Conservation (phyloP, 2,329 filamentous ascomycete species). For the Colletotrichum sp. region DNA sequence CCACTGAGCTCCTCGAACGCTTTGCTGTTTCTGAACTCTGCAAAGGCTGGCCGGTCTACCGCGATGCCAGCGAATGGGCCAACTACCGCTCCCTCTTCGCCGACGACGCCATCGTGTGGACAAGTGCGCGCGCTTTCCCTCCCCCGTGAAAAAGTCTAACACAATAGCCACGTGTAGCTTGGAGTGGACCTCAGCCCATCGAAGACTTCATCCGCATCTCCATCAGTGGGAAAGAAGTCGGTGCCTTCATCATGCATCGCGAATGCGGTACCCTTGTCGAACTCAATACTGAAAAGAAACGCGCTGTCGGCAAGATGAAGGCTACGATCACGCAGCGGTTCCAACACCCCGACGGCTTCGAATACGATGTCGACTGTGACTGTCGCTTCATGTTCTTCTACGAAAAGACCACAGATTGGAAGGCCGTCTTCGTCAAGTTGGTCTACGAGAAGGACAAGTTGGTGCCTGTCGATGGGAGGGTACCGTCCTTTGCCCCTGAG, state of each 20-base stretch:
- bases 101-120: constrained; percentile 53
- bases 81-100: constrained; percentile 56
- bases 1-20: constrained; percentile 46
- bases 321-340: constrained; percentile 59
- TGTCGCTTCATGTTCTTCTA: constrained; percentile 55
- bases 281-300: constrained; percentile 39
- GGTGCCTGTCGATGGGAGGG: constrained; percentile 47
- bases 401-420: constrained; percentile 40
- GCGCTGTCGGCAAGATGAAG: constrained; percentile 59
- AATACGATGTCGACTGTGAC: constrained; percentile 57
- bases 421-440: constrained; percentile 50
- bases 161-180: constrained; percentile 39
- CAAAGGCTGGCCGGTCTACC: constrained; percentile 60
- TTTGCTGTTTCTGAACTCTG: constrained; percentile 55
- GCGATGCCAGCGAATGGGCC: constrained; percentile 58
- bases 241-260: constrained; percentile 63
- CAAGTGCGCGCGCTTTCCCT: constrained; percentile 40
- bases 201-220: constrained; percentile 50
- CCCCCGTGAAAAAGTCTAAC: neutral
- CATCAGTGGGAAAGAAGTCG: constrained; percentile 52
- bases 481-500: constrained; percentile 41
- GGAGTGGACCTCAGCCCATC: constrained; percentile 43
- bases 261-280: constrained; percentile 55
- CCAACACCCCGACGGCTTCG: constrained; percentile 31
- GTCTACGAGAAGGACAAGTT: constrained; percentile 57